Percentiles rank a stretch among this genome's conserved stretches.
phyloP scores from a whole-genome alignment of 2,329 filamentous ascomycete species.

The Penicillium sp. region DNA sequence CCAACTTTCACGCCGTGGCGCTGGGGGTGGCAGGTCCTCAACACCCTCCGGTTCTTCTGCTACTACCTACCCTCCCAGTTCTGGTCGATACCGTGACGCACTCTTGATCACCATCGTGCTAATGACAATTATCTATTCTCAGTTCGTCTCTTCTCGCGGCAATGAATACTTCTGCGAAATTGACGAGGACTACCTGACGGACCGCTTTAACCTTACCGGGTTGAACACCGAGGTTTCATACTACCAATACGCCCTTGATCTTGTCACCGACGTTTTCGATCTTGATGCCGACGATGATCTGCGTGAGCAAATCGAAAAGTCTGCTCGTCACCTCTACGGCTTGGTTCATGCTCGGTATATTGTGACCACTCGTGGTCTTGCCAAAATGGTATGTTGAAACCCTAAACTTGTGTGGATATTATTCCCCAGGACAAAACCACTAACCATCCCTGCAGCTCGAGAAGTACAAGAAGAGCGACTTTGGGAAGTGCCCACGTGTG shows the following conservation, averaged over 20 bases:
- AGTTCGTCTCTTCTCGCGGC: conserved; percentile 97
- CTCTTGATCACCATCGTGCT: not conserved
- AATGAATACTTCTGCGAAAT: conserved; percentile 99
- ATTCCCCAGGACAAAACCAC: not conserved
- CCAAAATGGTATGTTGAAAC: conserved; percentile 81
- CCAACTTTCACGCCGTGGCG: not conserved
- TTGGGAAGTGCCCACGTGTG: conserved; percentile 96
- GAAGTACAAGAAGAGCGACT: conserved; percentile 97
- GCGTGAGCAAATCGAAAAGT: conserved; percentile 97
- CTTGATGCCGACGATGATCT: conserved; percentile 98
- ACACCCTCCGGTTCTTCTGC: not conserved
- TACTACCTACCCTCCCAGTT: too few relatives aligned
- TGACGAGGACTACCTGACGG: conserved; percentile 96
- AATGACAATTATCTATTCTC: conserved; percentile 14
- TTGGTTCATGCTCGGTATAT: conserved; percentile 96
- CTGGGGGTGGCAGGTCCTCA: not conserved
- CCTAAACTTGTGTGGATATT: not conserved
- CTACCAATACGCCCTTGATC: conserved; percentile 96
- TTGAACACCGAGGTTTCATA: conserved; percentile 97
- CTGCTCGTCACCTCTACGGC: conserved; percentile 90
- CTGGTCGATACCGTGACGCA: too few relatives aligned
- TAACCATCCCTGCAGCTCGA: conserved; percentile 65
- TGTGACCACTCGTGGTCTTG: conserved; percentile 86
- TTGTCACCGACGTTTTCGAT: conserved; percentile 97
- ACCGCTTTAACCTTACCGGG: conserved; percentile 96